phyloP scores from a whole-genome alignment of 2,329 filamentous ascomycete genomes.

The Eurotiales sp. region DNA sequence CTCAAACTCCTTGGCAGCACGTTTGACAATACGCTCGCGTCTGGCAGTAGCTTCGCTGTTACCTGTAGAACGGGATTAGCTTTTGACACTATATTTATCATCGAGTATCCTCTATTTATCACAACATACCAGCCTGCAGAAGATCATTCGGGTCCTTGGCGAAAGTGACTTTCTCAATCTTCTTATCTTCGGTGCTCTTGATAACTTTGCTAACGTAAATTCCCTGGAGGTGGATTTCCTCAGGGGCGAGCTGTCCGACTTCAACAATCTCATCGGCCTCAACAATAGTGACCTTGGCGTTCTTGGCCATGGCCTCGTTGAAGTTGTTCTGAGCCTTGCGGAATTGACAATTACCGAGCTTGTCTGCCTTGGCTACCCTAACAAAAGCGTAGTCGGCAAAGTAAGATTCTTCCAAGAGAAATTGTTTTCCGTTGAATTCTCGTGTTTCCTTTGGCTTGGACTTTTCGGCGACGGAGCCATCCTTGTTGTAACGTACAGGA shows the following conservation, averaged over 20 bases:
- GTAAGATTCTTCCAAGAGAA: slow-evolving; percentile 73
- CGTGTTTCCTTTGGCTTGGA: slow-evolving; percentile 67
- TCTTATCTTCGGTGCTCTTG: slow-evolving; percentile 66
- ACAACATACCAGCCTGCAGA: slow-evolving; percentile 44
- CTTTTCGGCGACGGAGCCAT: slow-evolving; percentile 70
- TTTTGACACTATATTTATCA: too few species aligned
- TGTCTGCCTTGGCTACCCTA: slow-evolving; percentile 72
- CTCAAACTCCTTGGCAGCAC: slow-evolving; percentile 73
- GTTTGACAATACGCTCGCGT: slow-evolving; percentile 72
- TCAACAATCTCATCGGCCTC: slow-evolving; percentile 83
- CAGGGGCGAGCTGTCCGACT: slow-evolving; percentile 66
- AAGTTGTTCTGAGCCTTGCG: slow-evolving; percentile 71
- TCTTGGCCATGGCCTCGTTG: slow-evolving; percentile 74
- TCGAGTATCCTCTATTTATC: too few species aligned
- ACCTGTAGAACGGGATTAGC: slow-evolving; percentile 14
- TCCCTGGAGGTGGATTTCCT: slow-evolving; percentile 74
- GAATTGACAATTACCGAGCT: slow-evolving; percentile 76
- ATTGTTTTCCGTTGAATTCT: slow-evolving; percentile 68
- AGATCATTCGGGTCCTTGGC: slow-evolving; percentile 59
- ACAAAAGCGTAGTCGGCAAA: slow-evolving; percentile 74
- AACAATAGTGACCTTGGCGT: slow-evolving; percentile 73
- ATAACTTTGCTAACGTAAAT: slow-evolving; percentile 82
- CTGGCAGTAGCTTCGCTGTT: slow-evolving; percentile 63
- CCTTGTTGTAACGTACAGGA: slow-evolving; percentile 76
- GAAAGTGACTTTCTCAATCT: slow-evolving; percentile 75